These are phyloP conservation scores for Hsuehochloa calcarea DNA, from an alignment of 176 grass and related monocot genomes.

Conservation along the genomic window DNA sequence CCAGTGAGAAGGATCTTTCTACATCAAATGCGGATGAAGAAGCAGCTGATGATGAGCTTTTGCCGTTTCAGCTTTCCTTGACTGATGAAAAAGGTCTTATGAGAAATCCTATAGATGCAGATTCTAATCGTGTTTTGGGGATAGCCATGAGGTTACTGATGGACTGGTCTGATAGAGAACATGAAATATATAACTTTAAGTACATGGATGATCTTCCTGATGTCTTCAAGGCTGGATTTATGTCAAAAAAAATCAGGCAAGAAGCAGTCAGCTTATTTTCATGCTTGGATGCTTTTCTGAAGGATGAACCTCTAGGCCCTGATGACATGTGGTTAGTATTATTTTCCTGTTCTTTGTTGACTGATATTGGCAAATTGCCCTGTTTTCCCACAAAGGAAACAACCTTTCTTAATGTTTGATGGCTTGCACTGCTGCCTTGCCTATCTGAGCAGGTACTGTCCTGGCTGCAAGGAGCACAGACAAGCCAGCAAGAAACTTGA, in stretches of 20 bases:
- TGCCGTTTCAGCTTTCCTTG: slow-evolving; percentile 61
- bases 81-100: slow-evolving; percentile 74
- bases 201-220: slow-evolving; percentile 83
- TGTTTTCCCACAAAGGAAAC: not conserved
- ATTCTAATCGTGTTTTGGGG: slow-evolving; percentile 39
- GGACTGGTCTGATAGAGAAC: slow-evolving; percentile 77
- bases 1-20: slow-evolving; percentile 31
- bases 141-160: slow-evolving; percentile 57
- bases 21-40: slow-evolving; percentile 50
- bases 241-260: slow-evolving; percentile 86
- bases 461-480: slow-evolving; percentile 94
- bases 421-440: not conserved
- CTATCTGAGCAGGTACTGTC: slow-evolving; percentile 71
- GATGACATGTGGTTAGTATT: slow-evolving; percentile 97
- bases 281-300: slow-evolving; percentile 92
- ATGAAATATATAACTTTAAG: slow-evolving; percentile 64
- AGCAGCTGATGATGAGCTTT: slow-evolving; percentile 38
- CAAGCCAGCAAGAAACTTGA: slow-evolving; percentile 97
- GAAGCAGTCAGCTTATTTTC: slow-evolving; percentile 91
- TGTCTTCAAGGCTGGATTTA: slow-evolving; percentile 78
- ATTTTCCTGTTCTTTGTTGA: slow-evolving; percentile 8
- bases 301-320: slow-evolving; percentile 93
- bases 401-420: slow-evolving; percentile 16
- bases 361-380: not conserved
- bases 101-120: slow-evolving; percentile 47